A percentile compares a stretch with the other conserved stretches of the same genome.
phyloP scores from a whole-genome alignment of 2,329 filamentous ascomycete species.

The Fusarium chlamydosporum region DNA sequence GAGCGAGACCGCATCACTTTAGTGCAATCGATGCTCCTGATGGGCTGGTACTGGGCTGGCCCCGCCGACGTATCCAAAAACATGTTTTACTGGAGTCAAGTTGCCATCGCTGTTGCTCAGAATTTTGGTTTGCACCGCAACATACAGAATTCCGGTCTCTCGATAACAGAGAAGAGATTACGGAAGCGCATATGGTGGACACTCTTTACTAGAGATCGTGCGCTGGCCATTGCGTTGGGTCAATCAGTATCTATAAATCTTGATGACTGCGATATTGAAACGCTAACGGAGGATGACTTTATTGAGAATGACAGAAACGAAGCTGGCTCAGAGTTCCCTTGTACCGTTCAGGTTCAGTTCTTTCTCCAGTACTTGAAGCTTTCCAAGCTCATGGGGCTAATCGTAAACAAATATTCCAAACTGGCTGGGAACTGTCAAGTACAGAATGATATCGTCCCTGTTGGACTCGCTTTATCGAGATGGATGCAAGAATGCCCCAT shows the following conservation, averaged over 20 bases:
- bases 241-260: slow-evolving; percentile 95
- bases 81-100: slow-evolving; percentile 98
- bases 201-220: slow-evolving; percentile 93
- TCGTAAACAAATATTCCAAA: slow-evolving; percentile 88
- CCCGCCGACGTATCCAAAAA: slow-evolving; percentile 99
- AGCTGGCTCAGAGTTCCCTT: slow-evolving; percentile 80
- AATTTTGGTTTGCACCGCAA: slow-evolving; percentile 98
- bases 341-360: slow-evolving; percentile 92
- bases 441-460: slow-evolving; percentile 79
- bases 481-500: slow-evolving; percentile 98
- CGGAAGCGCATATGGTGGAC: slow-evolving; percentile 99
- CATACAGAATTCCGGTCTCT: slow-evolving; percentile 94
- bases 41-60: slow-evolving; percentile 99
- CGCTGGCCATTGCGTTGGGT: slow-evolving; percentile 96
- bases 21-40: slow-evolving; percentile 90
- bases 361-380: slow-evolving; percentile 98
- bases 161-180: slow-evolving; percentile 87
- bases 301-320: slow-evolving; percentile 89
- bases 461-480: slow-evolving; percentile 84
- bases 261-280: slow-evolving; percentile 97
- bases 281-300: slow-evolving; percentile 96
- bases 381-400: slow-evolving; percentile 97
- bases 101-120: slow-evolving; percentile 95
- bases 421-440: slow-evolving; percentile 95
- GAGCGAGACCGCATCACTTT: slow-evolving; percentile 97